A percentile compares a stretch with the other conserved stretches of the same genome.
Conservation (phyloP, 305 asterid genomes). For the Fraxinus xanthoxyloides region DNA sequence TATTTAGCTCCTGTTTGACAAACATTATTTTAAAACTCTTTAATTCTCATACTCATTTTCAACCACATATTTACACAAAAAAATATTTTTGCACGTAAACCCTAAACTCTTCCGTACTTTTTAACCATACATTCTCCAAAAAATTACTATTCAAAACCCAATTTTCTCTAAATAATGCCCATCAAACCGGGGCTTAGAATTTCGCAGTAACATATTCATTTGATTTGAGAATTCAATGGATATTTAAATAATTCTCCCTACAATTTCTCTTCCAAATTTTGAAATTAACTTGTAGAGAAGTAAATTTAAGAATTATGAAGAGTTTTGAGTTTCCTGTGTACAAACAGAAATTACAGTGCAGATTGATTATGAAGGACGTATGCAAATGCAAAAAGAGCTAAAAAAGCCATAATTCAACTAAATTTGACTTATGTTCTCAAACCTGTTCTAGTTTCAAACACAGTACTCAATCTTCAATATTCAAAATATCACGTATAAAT, state of each 20-base stretch:
- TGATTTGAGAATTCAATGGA: neutral
- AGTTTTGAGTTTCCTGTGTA: neutral
- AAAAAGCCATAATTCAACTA: neutral
- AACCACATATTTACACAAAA: too few species aligned
- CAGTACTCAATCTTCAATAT: neutral
- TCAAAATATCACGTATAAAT: neutral
- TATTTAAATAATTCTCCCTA: neutral
- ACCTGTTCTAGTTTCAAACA: neutral
- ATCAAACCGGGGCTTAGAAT: neutral
- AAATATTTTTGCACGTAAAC: too few species aligned
- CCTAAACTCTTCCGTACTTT: too few species aligned
- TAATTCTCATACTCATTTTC: too few species aligned
- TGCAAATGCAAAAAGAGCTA: neutral
- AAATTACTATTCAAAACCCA: too few species aligned
- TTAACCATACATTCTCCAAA: too few species aligned
- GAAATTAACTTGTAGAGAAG: neutral
- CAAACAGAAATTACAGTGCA: neutral
- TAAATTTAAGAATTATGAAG: neutral
- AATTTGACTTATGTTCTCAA: neutral
- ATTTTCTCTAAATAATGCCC: too few species aligned
- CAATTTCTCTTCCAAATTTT: neutral
- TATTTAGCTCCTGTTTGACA: neutral
- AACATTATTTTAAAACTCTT: too few species aligned
- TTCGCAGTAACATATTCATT: neutral
- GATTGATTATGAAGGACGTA: neutral